Evolutionary conservation across 805 yeast genomes (phyloP), one percentile per base, ranked within the genome.

Genomic region (Ogataea salicorniae): DNA sequence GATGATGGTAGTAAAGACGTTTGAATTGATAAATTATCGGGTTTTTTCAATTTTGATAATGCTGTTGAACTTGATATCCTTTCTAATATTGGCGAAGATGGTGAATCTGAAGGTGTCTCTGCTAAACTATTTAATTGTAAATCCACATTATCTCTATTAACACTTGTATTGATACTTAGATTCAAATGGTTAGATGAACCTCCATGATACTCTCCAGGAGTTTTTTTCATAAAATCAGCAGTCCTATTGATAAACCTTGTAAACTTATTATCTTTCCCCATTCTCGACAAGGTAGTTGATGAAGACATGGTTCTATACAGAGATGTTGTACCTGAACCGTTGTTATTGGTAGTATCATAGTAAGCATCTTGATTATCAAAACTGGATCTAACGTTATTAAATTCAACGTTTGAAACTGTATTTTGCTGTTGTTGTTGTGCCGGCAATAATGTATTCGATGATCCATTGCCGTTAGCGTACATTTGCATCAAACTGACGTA

Each of bases 321-420:
- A 42, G 34, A 20, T 18, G 17, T 16, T 26, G 41, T n/a, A 15
- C 45, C 52, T 20, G 39, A 39, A 11, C 26, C 46, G 16, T 23
- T 39, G 26, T 48, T 26, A 15, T 26, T 8, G 31, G 31, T 11
- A 9, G 31, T 11, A 14, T 36, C 38, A 14, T 42, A 39, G 16
- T 37, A 18, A 17, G 29, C 45, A 22, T 7, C n/a, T 7, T 26
- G 45, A 18, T 36, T 34, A 13, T 35, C 60, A 15, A 48, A 37
- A 38, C 56, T 53, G 13, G 57, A 34, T 17, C 66, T 47, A 6
- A 65, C 62, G 46, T 66, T 66, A 42, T 57, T 65, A 51, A 66
- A 66, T 46, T 65, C 70, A n/a, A 66, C 69, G 44, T 58, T 61
- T 15, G 64, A 51, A 18, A 55, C 57, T 6, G 61, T 48, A 49